A percentile compares a stretch with the other conserved stretches of the same genome.
Conservation (phyloP, 305 asterid species). For the Lippia alba region DNA sequence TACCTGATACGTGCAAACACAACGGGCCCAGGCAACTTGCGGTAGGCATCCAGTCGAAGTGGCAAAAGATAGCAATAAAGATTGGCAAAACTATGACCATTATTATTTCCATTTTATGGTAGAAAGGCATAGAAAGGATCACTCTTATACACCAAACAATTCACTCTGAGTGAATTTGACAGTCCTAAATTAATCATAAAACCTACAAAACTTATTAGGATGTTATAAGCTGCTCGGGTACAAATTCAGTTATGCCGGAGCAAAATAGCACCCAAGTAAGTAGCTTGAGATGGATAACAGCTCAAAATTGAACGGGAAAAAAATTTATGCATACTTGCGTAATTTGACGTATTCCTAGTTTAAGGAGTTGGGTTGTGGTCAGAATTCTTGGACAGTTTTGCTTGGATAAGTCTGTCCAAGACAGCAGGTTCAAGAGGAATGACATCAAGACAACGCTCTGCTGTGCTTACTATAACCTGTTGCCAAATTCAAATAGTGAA, state of each 20-base stretch:
- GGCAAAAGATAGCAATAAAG: no score
- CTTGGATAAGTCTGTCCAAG: slow-evolving; percentile 84
- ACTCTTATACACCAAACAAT: no score
- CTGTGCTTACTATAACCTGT: slow-evolving; percentile 74
- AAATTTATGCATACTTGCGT: neutral
- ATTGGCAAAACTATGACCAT: no score
- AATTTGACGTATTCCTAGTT: slow-evolving; percentile 13
- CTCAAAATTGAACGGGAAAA: neutral
- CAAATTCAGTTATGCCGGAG: neutral
- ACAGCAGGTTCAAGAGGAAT: slow-evolving; percentile 78
- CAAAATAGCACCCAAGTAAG: neutral
- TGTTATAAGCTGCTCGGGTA: slow-evolving; percentile 10
- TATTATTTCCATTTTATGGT: no score
- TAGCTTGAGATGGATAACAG: neutral
- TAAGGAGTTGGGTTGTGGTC: slow-evolving; percentile 38
- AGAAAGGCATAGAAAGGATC: no score
- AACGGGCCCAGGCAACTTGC: no score
- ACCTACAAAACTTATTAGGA: neutral
- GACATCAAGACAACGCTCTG: slow-evolving; percentile 91
- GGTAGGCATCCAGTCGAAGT: no score
- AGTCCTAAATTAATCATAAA: slow-evolving; percentile 5
- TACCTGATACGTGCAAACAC: no score
- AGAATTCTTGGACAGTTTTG: slow-evolving; percentile 66
- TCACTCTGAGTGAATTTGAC: neutral
- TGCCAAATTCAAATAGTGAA: slow-evolving; percentile 8